A percentile compares a stretch with the other conserved stretches of the same genome.
These are phyloP conservation scores for Plasmopara viticola DNA, from an alignment of 352 stramenopile species.

Conservation along the genomic window DNA sequence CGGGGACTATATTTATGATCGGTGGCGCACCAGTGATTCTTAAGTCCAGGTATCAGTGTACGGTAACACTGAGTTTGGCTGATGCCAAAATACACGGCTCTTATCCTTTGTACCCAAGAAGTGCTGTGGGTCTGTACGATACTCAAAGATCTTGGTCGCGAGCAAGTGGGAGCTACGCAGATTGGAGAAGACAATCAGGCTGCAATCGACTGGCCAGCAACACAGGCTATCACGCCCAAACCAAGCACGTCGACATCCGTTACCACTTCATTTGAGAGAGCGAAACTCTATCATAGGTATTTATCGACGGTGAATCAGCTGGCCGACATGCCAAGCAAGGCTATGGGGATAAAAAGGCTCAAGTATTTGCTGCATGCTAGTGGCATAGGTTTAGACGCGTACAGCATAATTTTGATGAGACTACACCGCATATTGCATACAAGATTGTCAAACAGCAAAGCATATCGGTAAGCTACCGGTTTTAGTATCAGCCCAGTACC, in stretches of 20 bases:
- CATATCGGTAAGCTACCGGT: too few relatives aligned
- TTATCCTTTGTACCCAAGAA: conserved; percentile 1
- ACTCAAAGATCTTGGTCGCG: not conserved
- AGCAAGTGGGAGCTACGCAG: not conserved
- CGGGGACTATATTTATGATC: conserved; percentile 1
- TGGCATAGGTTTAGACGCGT: too few relatives aligned
- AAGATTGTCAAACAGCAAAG: too few relatives aligned
- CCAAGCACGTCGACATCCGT: conserved; percentile 2
- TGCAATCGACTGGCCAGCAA: conserved; percentile 1
- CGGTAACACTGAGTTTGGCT: not conserved
- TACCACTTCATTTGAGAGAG: conserved; percentile 4
- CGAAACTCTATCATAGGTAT: not conserved
- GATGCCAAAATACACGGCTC: conserved; percentile 1
- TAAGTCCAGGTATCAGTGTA: conserved; percentile 3
- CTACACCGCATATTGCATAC: too few relatives aligned
- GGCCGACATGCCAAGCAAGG: not conserved
- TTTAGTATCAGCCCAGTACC: too few relatives aligned
- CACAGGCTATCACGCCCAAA: conserved; percentile 1
- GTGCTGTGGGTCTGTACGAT: not conserved
- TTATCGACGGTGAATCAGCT: not conserved
- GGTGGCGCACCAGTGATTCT: not conserved
- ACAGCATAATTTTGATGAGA: too few relatives aligned
- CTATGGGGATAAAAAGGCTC: not conserved
- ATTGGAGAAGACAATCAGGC: conserved; percentile 3
- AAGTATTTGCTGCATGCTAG: too few relatives aligned